Percentiles rank a stretch among this genome's conserved stretches.
Conservation (phyloP, 148 eudicot species). For the Rhododendron kiyosumense region DNA sequence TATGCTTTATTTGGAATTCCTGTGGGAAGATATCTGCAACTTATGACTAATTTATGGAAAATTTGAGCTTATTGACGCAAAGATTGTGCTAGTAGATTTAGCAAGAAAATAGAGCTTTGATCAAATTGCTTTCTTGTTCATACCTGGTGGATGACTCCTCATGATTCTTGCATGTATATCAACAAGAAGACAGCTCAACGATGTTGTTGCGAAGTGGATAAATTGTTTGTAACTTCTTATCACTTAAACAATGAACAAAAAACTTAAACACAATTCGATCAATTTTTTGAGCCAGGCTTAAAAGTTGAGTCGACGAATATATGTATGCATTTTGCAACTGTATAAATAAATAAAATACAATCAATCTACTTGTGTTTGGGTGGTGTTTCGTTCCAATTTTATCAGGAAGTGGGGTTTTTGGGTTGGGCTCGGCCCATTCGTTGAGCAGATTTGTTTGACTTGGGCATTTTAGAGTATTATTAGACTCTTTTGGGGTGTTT, state of each 20-base stretch:
- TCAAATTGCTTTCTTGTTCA: conserved; percentile 8
- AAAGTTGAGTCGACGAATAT: not conserved
- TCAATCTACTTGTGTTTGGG: not conserved
- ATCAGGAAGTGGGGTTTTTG: too few species aligned
- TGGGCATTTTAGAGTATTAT: too few species aligned
- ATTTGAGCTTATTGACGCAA: not conserved
- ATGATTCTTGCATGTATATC: conserved; percentile 29
- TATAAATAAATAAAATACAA: not conserved
- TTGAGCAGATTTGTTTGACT: too few species aligned
- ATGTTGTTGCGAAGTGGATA: not conserved
- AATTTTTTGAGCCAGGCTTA: not conserved
- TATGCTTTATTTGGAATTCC: not conserved
- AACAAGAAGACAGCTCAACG: not conserved
- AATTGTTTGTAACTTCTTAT: not conserved
- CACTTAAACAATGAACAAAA: not conserved
- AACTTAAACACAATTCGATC: not conserved
- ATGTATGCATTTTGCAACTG: not conserved
- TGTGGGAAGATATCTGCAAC: not conserved
- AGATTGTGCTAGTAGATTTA: not conserved
- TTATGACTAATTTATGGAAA: not conserved
- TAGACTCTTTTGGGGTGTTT: too few species aligned
- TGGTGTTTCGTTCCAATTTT: too few species aligned
- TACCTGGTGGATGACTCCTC: conserved; percentile 16
- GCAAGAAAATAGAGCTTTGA: not conserved
- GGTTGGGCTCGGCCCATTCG: too few species aligned